A percentile compares a stretch with the other conserved stretches of the same genome.
phyloP scores from a whole-genome alignment of 192 early-diverging fungal species.

The Cladochytrium replicatum region DNA sequence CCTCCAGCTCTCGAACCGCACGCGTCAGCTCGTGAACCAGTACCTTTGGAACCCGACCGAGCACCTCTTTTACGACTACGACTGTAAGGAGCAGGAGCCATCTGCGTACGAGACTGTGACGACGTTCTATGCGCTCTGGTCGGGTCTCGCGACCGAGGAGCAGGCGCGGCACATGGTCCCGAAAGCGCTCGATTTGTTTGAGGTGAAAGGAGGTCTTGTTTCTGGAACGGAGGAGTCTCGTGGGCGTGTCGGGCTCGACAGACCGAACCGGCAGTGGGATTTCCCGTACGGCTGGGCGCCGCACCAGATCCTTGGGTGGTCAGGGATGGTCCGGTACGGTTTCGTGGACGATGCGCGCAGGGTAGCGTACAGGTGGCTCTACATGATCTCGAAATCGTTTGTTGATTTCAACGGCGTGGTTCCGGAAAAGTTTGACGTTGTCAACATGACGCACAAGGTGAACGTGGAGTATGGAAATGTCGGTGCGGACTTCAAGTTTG shows the following conservation, averaged over 20 bases:
- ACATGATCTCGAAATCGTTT: conserved; percentile 88
- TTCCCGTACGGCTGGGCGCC: conserved; percentile 84
- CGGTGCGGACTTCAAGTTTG: conserved; percentile 84
- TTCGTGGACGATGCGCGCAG: conserved; percentile 59
- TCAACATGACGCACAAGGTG: conserved; percentile 77
- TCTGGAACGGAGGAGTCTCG: conserved; percentile 86
- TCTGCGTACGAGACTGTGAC: conserved; percentile 83
- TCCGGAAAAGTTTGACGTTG: conserved; percentile 95
- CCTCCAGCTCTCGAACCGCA: conserved; percentile 41
- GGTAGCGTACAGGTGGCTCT: conserved; percentile 91
- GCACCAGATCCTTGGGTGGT: conserved; percentile 97
- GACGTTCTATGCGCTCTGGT: conserved; percentile 87
- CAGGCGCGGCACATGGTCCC: conserved; percentile 72
- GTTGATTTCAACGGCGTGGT: conserved; percentile 96
- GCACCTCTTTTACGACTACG: conserved; percentile 83
- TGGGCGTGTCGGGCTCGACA: conserved; percentile 63
- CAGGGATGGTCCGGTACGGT: conserved; percentile 77
- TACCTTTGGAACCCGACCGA: conserved; percentile 78
- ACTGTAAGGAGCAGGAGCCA: conserved; percentile 56
- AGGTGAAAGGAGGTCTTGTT: conserved; percentile 84
- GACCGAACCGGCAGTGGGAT: conserved; percentile 96
- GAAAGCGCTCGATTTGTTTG: conserved; percentile 64
- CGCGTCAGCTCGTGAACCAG: conserved; percentile 57
- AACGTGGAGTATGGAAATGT: conserved; percentile 97
- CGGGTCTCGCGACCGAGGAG: conserved; percentile 58